Percentiles rank a stretch among this genome's conserved stretches.
phyloP scores from a whole-genome alignment of 257 asterid species.

The Gentiana dahurica region DNA sequence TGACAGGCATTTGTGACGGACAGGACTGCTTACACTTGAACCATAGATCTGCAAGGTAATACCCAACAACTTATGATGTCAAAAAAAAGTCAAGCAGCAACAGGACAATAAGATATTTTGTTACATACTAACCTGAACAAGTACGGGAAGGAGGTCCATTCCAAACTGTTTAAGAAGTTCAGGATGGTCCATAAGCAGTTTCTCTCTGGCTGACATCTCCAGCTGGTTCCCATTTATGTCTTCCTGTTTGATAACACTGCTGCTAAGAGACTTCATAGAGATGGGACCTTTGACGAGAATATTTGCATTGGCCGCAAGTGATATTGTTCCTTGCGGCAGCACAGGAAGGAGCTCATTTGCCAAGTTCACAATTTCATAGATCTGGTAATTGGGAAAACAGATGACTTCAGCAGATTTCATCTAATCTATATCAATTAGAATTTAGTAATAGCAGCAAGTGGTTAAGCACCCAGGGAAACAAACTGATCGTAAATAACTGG shows the following conservation, averaged over 20 bases:
- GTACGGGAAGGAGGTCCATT: slow-evolving; percentile 85
- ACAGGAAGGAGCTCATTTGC: slow-evolving; percentile 99
- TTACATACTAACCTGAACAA: slow-evolving; percentile 58
- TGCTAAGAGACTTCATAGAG: slow-evolving; percentile 44
- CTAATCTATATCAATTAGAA: too few relatives aligned
- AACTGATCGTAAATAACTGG: too few relatives aligned
- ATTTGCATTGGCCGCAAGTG: slow-evolving; percentile 66
- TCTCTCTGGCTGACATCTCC: slow-evolving; percentile 66
- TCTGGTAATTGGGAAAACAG: slow-evolving; percentile 27
- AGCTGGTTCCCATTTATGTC: slow-evolving; percentile 41
- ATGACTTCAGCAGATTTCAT: not conserved
- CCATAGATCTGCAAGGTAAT: slow-evolving; percentile 70
- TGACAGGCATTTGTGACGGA: slow-evolving; percentile 95
- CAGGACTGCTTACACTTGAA: slow-evolving; percentile 94
- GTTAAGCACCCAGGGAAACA: too few relatives aligned
- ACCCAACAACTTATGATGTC: not conserved
- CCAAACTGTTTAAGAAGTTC: slow-evolving; percentile 93
- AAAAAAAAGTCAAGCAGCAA: too few relatives aligned
- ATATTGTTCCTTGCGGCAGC: slow-evolving; percentile 85
- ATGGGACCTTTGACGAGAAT: slow-evolving; percentile 48
- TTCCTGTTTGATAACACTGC: slow-evolving; percentile 66
- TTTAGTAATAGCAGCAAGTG: not conserved
- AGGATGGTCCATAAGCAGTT: slow-evolving; percentile 81
- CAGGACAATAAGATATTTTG: not conserved
- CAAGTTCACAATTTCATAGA: slow-evolving; percentile 94